Percentiles rank a stretch among this genome's conserved stretches.
Conservation (phyloP, 768 basidiomycete genomes). For the Paxillus involutus region DNA sequence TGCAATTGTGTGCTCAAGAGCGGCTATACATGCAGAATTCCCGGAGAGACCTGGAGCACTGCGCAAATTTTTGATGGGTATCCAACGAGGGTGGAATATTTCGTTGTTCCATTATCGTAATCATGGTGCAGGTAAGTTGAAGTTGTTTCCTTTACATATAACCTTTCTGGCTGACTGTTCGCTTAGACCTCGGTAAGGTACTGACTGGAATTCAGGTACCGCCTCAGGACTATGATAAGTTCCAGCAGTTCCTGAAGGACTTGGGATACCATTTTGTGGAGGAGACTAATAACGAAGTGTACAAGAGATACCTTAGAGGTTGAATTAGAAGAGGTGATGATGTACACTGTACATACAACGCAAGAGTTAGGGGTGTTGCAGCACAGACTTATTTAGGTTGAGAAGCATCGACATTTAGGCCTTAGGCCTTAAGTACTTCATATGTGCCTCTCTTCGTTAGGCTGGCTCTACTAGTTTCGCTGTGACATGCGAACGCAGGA, state of each 20-base stretch:
- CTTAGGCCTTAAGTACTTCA: too few relatives aligned
- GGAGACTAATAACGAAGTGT: slow-evolving; percentile 88
- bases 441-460: too few relatives aligned
- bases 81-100: slow-evolving; percentile 90
- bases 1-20: not conserved
- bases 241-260: slow-evolving; percentile 71
- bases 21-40: slow-evolving; percentile 61
- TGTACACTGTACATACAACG: not conserved
- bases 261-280: slow-evolving; percentile 90
- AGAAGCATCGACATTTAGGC: too few relatives aligned
- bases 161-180: slow-evolving; percentile 1
- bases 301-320: slow-evolving; percentile 64
- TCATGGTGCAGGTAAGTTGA: slow-evolving; percentile 84
- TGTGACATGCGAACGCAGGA: too few relatives aligned
- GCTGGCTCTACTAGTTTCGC: too few relatives aligned
- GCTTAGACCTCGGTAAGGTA: slow-evolving; percentile 87
- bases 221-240: slow-evolving; percentile 58
- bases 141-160: slow-evolving; percentile 25
- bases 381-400: too few relatives aligned
- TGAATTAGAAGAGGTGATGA: slow-evolving; percentile 16
- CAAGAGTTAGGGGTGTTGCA: too few relatives aligned
- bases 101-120: slow-evolving; percentile 98
- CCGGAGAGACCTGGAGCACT: slow-evolving; percentile 93
- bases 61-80: slow-evolving; percentile 81
- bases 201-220: slow-evolving; percentile 94